Percentiles rank a stretch among this genome's conserved stretches.
phyloP scores from a whole-genome alignment of 2,329 filamentous ascomycete species.

The Rachicladosporium sp. region DNA sequence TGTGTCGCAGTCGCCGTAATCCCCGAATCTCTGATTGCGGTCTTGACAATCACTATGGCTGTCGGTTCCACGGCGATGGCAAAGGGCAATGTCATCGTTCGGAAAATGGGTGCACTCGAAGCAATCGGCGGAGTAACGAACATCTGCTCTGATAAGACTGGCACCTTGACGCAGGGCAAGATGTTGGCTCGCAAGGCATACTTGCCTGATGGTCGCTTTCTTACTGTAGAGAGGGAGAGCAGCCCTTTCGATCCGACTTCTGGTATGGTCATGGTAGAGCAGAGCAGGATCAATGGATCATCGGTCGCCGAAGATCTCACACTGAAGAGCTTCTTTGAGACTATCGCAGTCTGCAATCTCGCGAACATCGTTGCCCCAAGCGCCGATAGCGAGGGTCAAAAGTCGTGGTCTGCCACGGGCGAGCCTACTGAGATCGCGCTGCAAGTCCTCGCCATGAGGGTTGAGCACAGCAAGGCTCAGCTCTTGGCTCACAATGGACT shows the following conservation, averaged over 20 bases:
- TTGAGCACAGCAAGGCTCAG: slow-evolving; percentile 24
- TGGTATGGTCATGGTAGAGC: slow-evolving; percentile 42
- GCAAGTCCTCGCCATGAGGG: slow-evolving; percentile 58
- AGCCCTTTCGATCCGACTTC: slow-evolving; percentile 43
- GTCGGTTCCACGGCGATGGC: slow-evolving; percentile 52
- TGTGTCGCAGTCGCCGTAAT: slow-evolving; percentile 36
- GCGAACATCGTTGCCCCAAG: slow-evolving; percentile 40
- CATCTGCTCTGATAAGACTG: slow-evolving; percentile 60
- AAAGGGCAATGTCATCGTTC: slow-evolving; percentile 50
- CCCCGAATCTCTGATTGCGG: slow-evolving; percentile 46
- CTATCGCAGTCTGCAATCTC: slow-evolving; percentile 53
- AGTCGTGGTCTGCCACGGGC: slow-evolving; percentile 51
- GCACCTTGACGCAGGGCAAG: slow-evolving; percentile 41
- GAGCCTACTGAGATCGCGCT: slow-evolving; percentile 63
- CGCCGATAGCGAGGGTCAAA: slow-evolving; percentile 37
- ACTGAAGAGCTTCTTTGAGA: slow-evolving; percentile 41
- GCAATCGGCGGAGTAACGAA: slow-evolving; percentile 53
- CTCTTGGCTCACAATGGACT: slow-evolving; percentile 10
- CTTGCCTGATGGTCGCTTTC: slow-evolving; percentile 46
- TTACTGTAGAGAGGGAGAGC: slow-evolving; percentile 42
- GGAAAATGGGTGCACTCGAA: slow-evolving; percentile 52
- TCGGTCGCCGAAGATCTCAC: slow-evolving; percentile 30
- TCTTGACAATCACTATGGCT: slow-evolving; percentile 56
- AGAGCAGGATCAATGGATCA: neutral
- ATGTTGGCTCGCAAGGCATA: slow-evolving; percentile 51